Evolutionary conservation across 805 yeast species (phyloP), one percentile per base, ranked within the genome.

Genomic region (Starmerella geochares): DNA sequence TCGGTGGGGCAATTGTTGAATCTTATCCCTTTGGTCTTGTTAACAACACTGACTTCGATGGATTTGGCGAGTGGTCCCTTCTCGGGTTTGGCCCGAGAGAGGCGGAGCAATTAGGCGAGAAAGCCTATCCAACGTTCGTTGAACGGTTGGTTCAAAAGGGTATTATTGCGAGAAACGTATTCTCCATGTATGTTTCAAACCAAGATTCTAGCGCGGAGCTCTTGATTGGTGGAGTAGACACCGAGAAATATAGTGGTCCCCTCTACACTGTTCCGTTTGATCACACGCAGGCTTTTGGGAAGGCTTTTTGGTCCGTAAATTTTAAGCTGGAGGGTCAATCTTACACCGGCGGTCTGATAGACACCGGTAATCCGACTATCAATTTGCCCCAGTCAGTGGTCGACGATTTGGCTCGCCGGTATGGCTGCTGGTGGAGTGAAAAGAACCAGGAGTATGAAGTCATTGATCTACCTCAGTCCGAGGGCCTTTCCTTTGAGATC

Each of bases 1-100:
- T 85, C 47, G 77, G 77, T 42, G 76, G 72, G 46, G 75, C 72
- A 45, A 64, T 73, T 13, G 66, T 71, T 2, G 69, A 81, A n/a
- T 16, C 37, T 1, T 65, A 81, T 32, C 77, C 84, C 4, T 74
- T 87, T 64, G 95, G 90, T 1, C 77, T 84, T 17, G 86, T 83
- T 6, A 78, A 80, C 60, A 63, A 66, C 32, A 74, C 87, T 2
- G 76, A 77, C 53, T 78, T 87, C 5, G 63, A 76, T 48, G 48
- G 44, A 13, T 13, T 36, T n/a, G 37, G 29, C 7, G 13, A 16
- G 3, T 32, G 40, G 7, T 55, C 52, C 19, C 59, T 67, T 19
- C 51, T 66, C 46, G 70, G 70, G 8, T 58, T 66, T 27, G 69
- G 68, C 14, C 59, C 60, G 25, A 35, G 54, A 19, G 38, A 56